Percentiles rank a stretch among this genome's conserved stretches.
These are phyloP conservation scores for Clavulina sp. DNA, from an alignment of 768 basidiomycete genomes.

Conservation along the genomic window DNA sequence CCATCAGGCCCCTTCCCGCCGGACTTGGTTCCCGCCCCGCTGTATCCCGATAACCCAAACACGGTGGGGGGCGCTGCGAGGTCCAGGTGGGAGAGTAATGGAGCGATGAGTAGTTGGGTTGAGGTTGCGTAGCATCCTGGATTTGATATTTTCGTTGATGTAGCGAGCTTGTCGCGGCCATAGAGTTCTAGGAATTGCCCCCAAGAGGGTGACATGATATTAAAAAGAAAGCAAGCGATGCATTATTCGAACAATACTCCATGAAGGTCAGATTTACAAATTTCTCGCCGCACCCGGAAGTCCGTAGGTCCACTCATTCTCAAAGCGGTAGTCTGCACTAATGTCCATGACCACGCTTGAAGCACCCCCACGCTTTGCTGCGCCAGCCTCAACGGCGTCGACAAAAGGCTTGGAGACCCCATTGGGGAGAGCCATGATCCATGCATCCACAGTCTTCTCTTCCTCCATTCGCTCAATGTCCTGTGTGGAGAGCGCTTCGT, in stretches of 20 bases:
- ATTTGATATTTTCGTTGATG: conserved; percentile 79
- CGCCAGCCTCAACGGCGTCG: conserved; percentile 73
- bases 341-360: conserved; percentile 80
- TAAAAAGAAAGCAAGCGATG: conserved; percentile 20
- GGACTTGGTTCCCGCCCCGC: conserved; percentile 79
- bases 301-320: conserved; percentile 91
- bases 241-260: conserved; percentile 5
- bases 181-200: conserved; percentile 56
- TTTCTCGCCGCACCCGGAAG: conserved; percentile 95
- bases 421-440: conserved; percentile 99
- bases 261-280: too few relatives aligned
- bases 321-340: conserved; percentile 89
- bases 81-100: conserved; percentile 57
- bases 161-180: conserved; percentile 45
- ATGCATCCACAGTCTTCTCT: conserved; percentile 81
- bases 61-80: conserved; percentile 51
- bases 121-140: conserved; percentile 97
- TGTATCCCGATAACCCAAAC: conserved; percentile 87
- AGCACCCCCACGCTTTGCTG: conserved; percentile 32
- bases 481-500: conserved; percentile 58
- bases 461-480: conserved; percentile 85
- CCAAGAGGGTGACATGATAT: conserved; percentile 16
- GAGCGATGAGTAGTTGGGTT: conserved; percentile 79
- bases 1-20: conserved; percentile 47
- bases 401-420: conserved; percentile 94